Evolutionary conservation across 2,329 filamentous ascomycete species (phyloP).

Genomic region (Pseudocercospora eumusae): DNA sequence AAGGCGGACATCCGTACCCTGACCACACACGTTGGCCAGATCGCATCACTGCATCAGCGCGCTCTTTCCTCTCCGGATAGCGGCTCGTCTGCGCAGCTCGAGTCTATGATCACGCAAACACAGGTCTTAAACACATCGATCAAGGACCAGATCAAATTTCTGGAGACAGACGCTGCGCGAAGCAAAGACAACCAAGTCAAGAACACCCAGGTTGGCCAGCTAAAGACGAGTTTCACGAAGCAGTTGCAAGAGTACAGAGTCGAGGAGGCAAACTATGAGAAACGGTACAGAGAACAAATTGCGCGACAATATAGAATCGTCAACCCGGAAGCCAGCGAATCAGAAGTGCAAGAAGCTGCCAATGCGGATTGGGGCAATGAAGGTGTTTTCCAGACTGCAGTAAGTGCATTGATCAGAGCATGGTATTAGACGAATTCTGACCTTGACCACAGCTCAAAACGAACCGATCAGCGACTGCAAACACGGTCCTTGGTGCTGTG

Average conservation of each 20-base stretch:
- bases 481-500: constrained; percentile 73
- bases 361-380: constrained; percentile 74
- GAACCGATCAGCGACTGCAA: constrained; percentile 73
- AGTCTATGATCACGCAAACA: constrained; percentile 68
- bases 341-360: constrained; percentile 68
- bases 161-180: constrained; percentile 69
- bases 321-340: constrained; percentile 69
- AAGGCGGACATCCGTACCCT: constrained; percentile 69
- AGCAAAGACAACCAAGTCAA: constrained; percentile 67
- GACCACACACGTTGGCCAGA: constrained; percentile 66
- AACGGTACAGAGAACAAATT: constrained; percentile 75
- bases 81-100: constrained; percentile 57
- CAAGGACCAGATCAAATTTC: constrained; percentile 75
- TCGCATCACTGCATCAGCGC: constrained; percentile 70
- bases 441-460: constrained; percentile 61
- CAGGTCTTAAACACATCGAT: constrained; percentile 73
- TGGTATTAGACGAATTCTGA: constrained; percentile 12
- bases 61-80: constrained; percentile 66
- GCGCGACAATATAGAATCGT: constrained; percentile 76
- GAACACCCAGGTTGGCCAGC: constrained; percentile 65
- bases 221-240: constrained; percentile 72
- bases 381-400: constrained; percentile 79
- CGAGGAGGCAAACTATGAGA: constrained; percentile 70
- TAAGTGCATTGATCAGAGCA: constrained; percentile 50
- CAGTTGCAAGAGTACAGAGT: constrained; percentile 70